Conservation (phyloP, 106 monocot genomes). For the Allium fistulosum region DNA sequence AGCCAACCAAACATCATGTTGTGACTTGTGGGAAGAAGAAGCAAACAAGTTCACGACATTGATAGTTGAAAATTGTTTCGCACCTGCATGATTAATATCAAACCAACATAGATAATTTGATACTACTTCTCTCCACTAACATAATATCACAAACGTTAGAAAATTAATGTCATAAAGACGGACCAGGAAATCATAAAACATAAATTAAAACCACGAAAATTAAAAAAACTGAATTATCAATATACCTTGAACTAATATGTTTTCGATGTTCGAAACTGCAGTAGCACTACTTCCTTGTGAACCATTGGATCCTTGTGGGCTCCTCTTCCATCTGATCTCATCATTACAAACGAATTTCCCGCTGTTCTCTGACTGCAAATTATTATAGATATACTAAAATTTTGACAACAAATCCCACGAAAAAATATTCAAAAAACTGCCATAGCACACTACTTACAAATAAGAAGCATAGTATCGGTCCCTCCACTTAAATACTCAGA, state of each 20-base stretch:
- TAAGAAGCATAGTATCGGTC: no score
- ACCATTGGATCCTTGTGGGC: constrained; percentile 20
- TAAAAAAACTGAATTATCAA: neutral
- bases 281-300: constrained; percentile 39
- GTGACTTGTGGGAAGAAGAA: no score
- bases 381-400: no score
- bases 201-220: neutral
- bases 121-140: neutral
- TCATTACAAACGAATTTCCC: neutral
- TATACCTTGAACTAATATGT: constrained; percentile 16
- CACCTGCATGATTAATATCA: no score
- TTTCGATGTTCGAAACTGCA: constrained; percentile 21
- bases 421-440: no score
- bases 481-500: no score
- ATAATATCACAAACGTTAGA: neutral
- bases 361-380: neutral
- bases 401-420: no score
- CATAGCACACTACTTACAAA: no score
- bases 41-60: no score
- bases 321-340: neutral
- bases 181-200: neutral
- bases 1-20: no score
- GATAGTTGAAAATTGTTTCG: no score
- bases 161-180: neutral
- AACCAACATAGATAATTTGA: neutral